Percentiles rank a stretch among this genome's conserved stretches.
phyloP scores from a whole-genome alignment of 2,329 filamentous ascomycete species.

The Fonsecaea monophora region DNA sequence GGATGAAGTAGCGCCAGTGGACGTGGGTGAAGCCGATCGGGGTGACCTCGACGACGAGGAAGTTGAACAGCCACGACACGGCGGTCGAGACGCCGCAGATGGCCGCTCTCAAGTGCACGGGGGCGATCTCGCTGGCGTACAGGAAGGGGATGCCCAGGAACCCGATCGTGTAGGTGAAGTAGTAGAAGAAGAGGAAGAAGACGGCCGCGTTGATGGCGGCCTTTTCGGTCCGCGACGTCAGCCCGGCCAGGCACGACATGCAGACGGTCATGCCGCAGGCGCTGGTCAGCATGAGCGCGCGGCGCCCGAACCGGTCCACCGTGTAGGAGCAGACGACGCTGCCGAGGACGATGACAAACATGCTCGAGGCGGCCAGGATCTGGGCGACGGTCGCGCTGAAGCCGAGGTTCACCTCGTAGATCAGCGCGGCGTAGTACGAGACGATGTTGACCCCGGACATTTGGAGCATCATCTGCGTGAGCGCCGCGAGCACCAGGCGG shows the following conservation, averaged over 20 bases:
- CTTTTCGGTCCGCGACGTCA: constrained; percentile 50
- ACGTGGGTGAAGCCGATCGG: constrained; percentile 50
- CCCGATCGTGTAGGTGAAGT: constrained; percentile 63
- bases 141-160: constrained; percentile 68
- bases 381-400: constrained; percentile 52
- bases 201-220: constrained; percentile 61
- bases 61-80: constrained; percentile 55
- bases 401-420: constrained; percentile 53
- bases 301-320: constrained; percentile 60
- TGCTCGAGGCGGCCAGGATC: constrained; percentile 61
- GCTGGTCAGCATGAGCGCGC: constrained; percentile 75
- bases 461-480: constrained; percentile 59
- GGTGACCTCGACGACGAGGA: constrained; percentile 71
- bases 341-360: constrained; percentile 61
- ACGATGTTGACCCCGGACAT: constrained; percentile 55
- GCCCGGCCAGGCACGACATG: constrained; percentile 66
- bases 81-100: constrained; percentile 21
- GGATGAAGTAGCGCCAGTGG: no score
- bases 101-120: constrained; percentile 47
- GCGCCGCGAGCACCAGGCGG: constrained; percentile 59
- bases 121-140: constrained; percentile 67
- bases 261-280: constrained; percentile 67
- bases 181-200: constrained; percentile 67
- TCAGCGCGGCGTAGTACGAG: constrained; percentile 54
- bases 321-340: constrained; percentile 59